phyloP scores from a whole-genome alignment of 2,329 filamentous ascomycete genomes.

The Emmonsiellopsis sp. region DNA sequence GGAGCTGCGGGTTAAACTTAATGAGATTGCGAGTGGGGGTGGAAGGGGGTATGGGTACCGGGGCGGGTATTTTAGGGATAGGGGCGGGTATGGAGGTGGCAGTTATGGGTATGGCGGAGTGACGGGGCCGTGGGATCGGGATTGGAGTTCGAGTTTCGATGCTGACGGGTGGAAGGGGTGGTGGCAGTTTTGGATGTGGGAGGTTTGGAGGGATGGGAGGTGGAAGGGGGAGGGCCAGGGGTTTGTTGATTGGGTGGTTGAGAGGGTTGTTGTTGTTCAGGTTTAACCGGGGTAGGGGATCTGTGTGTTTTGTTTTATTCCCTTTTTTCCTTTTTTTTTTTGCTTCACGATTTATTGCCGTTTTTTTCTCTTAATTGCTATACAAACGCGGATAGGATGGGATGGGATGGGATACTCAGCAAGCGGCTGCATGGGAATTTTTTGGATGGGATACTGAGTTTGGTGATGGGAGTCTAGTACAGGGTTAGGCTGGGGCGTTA shows the following conservation, averaged over 20 bases:
- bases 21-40: constrained; percentile 19
- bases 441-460: not conserved
- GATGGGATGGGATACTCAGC: too few relatives aligned
- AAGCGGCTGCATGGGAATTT: not conserved
- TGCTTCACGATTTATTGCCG: not conserved
- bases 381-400: too few relatives aligned
- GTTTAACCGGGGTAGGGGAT: not conserved
- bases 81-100: not conserved
- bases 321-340: not conserved
- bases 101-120: constrained; percentile 13
- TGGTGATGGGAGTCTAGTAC: not conserved
- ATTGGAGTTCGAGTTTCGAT: constrained; percentile 16
- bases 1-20: not conserved
- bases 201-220: constrained; percentile 29
- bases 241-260: constrained; percentile 31
- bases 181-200: constrained; percentile 26
- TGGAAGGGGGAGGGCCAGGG: constrained; percentile 34
- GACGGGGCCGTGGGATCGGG: constrained; percentile 17
- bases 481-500: too few relatives aligned
- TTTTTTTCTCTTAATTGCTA: not conserved
- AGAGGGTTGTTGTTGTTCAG: constrained; percentile 24
- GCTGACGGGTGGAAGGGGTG: constrained; percentile 12
- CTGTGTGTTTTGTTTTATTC: not conserved
- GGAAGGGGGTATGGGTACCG: not conserved
- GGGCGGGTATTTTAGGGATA: constrained; percentile 7